Base-by-base conservation (phyloP, 1,284 basidiomycete species). In the Cryptococcus sp. region DNA sequence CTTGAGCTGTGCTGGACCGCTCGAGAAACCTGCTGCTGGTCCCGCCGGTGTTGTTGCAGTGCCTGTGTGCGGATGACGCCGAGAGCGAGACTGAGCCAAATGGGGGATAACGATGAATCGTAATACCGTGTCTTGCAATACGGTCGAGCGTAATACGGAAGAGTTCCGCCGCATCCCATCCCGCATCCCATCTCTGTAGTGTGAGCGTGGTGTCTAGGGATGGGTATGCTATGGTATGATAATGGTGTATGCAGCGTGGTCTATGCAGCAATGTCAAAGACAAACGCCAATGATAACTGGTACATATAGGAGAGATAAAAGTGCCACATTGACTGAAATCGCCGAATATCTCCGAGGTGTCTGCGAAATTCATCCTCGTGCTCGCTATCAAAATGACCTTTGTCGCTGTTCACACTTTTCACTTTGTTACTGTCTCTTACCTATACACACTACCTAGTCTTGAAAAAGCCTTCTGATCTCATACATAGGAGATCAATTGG, bases 391-490 rank as follows among this genome's bases (percentile, higher is more conserved):
- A 35, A 35, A 35, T 35, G 30, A 10, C 30, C 8, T 45, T 45
- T 45, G 42, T 22, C n/a, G 58, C 20, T 40, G 47, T 55, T 59
- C 54, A 46, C 35, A 50, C 58, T 38, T 40, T 46, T 20, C 47
- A 35, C 30, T 54, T 49, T 48, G 52, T 62, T 30, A 55, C 51
- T 55, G 55, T 62, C 55, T 54, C 52, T 38, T 58, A 57, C 53
- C 49, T 40, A 64, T 57, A 60, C 57, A 23, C 40, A 40, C 30
- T 47, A 54, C 63, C 61, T 65, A 70, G 76, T 77, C 76, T 78
- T 79, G 75, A 79, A 79, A 79, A 55, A 76, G 65, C 78, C 78
- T 79, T 78, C 76, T 74, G 74, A 72, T 63, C 64, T 70, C 66
- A 64, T 54, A 35, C 46, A 58, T 61, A 63, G 58, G 69, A 67